Percentiles rank a stretch among this genome's conserved stretches.
phyloP scores from a whole-genome alignment of 2,329 filamentous ascomycete genomes.

The Neonectria magnoliae region DNA sequence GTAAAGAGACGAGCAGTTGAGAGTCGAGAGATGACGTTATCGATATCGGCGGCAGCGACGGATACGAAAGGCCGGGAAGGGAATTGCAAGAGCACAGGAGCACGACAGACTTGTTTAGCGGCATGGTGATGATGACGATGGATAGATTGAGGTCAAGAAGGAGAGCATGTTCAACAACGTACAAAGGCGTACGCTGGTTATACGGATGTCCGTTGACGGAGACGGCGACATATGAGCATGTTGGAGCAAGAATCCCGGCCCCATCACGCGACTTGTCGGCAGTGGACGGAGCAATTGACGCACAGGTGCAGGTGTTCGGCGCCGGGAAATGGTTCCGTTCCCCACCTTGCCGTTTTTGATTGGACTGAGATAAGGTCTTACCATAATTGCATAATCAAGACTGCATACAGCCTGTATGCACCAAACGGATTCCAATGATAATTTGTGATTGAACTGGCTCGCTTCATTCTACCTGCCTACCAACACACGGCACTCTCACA shows the following conservation, averaged over 20 bases:
- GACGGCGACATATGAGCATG: conserved; percentile 32
- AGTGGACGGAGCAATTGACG: conserved; percentile 25
- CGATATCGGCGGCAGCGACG: conserved; percentile 23
- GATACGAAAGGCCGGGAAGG: conserved; percentile 28
- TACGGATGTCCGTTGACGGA: conserved; percentile 10
- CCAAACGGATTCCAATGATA: neutral
- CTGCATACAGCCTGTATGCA: neutral
- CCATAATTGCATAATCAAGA: neutral
- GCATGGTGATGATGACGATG: conserved; percentile 30
- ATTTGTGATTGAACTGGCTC: neutral
- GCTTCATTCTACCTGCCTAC: too few relatives aligned
- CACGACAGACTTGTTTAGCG: conserved; percentile 33
- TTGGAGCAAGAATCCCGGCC: conserved; percentile 33
- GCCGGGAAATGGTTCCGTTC: neutral
- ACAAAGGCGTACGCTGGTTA: conserved; percentile 17
- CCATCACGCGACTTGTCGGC: conserved; percentile 7
- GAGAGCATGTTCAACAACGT: conserved; percentile 33
- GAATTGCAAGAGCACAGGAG: conserved; percentile 35
- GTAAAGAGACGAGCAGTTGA: conserved; percentile 20
- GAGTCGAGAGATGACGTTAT: conserved; percentile 39
- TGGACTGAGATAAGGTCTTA: neutral
- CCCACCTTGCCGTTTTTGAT: neutral
- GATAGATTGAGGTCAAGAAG: conserved; percentile 19
- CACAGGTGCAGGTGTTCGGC: conserved; percentile 8
- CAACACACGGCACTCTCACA: neutral